Evolutionary conservation across 768 basidiomycete species (phyloP).

Genomic region (Lactarius hengduanensis): DNA sequence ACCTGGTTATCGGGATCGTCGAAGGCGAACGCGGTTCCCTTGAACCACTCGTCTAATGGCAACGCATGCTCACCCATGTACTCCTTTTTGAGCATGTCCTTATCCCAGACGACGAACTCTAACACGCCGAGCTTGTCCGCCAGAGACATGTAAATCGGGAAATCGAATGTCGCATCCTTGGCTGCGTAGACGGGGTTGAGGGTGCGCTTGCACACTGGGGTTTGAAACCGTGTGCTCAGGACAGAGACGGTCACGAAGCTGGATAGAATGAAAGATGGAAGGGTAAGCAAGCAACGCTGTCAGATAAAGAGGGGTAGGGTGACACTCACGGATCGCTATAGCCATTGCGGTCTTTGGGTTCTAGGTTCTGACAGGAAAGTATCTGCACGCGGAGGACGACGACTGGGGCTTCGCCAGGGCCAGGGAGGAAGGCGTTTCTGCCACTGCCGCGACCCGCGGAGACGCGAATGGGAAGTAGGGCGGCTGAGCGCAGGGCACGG

Average conservation of each 20-base stretch:
- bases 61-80: slow-evolving; percentile 89
- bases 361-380: slow-evolving; percentile 57
- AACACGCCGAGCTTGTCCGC: slow-evolving; percentile 70
- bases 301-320: slow-evolving; percentile 5
- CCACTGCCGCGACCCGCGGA: slow-evolving; percentile 42
- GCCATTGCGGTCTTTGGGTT: slow-evolving; percentile 65
- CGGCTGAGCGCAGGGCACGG: slow-evolving; percentile 59
- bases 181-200: slow-evolving; percentile 63
- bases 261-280: slow-evolving; percentile 1
- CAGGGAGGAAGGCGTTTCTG: slow-evolving; percentile 42
- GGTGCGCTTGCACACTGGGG: slow-evolving; percentile 72
- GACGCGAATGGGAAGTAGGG: slow-evolving; percentile 51
- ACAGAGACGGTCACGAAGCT: slow-evolving; percentile 73
- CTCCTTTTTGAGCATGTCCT: slow-evolving; percentile 85
- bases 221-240: slow-evolving; percentile 58
- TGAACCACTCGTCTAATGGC: slow-evolving; percentile 83
- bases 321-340: slow-evolving; percentile 71
- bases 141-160: slow-evolving; percentile 76
- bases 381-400: slow-evolving; percentile 69
- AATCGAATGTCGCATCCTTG: slow-evolving; percentile 84
- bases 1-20: slow-evolving; percentile 70
- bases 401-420: slow-evolving; percentile 62
- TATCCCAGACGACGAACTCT: slow-evolving; percentile 93
- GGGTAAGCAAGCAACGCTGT: background rate
- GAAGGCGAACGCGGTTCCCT: slow-evolving; percentile 48